Conservation (phyloP, 345 rosid genomes). For the Diplotaxis tenuifolia region DNA sequence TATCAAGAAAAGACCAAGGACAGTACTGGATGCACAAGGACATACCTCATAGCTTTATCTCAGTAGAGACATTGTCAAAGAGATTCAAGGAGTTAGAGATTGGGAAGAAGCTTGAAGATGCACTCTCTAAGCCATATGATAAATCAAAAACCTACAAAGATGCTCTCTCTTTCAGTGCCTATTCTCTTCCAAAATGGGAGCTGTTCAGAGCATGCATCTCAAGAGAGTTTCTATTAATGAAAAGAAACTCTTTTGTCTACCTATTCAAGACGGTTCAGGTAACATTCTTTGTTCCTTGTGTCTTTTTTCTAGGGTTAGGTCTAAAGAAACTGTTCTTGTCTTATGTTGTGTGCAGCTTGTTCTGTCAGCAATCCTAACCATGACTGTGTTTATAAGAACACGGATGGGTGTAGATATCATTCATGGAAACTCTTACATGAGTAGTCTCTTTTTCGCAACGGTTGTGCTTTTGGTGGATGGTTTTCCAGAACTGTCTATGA, state of each 20-base stretch:
- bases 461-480: constrained; percentile 67
- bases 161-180: constrained; percentile 60
- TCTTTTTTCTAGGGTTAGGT: background rate
- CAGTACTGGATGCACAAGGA: constrained; percentile 70
- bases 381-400: constrained; percentile 65
- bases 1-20: constrained; percentile 76
- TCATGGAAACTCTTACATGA: constrained; percentile 69
- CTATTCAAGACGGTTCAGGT: constrained; percentile 56
- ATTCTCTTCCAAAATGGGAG: constrained; percentile 60
- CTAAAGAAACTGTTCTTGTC: constrained; percentile 3
- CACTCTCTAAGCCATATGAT: constrained; percentile 66
- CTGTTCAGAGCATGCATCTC: constrained; percentile 71
- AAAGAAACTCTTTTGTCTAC: constrained; percentile 81
- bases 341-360: constrained; percentile 50
- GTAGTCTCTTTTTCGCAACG: constrained; percentile 57
- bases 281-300: background rate
- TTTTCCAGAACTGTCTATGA: constrained; percentile 70
- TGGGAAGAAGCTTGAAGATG: constrained; percentile 61
- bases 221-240: constrained; percentile 78
- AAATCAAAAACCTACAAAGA: constrained; percentile 68
- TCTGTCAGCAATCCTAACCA: constrained; percentile 49
- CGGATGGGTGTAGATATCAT: constrained; percentile 59
- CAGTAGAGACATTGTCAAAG: constrained; percentile 57
- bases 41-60: constrained; percentile 51
- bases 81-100: constrained; percentile 65